Evolutionary conservation across 768 basidiomycete genomes (phyloP), one percentile per base, ranked within the genome.

Genomic region (Psilocybe cyanescens): DNA sequence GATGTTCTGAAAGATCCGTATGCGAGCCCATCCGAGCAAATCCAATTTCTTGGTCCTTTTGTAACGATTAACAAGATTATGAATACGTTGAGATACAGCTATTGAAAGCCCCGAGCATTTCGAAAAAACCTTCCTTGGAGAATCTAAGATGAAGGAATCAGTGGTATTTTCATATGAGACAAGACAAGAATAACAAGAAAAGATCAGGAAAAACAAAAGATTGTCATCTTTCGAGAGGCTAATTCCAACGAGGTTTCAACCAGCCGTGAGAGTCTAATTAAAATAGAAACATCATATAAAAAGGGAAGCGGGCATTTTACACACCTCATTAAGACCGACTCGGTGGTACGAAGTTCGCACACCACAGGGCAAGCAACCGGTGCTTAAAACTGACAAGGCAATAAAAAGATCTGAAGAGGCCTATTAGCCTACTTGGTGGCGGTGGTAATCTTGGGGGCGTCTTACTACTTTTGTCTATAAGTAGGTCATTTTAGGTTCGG

Each of bases 191-290:
- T 24, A 16, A 16, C n/a, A n/a, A 44, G n/a, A 4, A 44, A 44
- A n/a, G n/a, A 44, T 44, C 41, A 44, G 41, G 41, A 44, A 44
- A 62, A 44, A 11, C 8, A 44, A 8, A 44, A 63, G 30, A 11
- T 48, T 58, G 51, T 50, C 62, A 55, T 63, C 62, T 46, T 41
- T 45, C 62, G 52, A 59, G 45, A 47, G 57, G 54, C 39, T 60
- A 44, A 50, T 46, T 44, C 41, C 41, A 44, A 44, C 41, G 41
- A 44, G 41, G 41, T 44, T 44, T 44, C 33, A 62, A 62, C 56
- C 60, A 39, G 56, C 51, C 56, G 55, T 62, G 55, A 62, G 60
- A 62, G 60, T 62, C 60, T 57, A 62, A 62, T 62, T 57, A 62
- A 62, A 62, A 62, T 62, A 62, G 60, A 57, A 58, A 62, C 60